phyloP scores from a whole-genome alignment of 306 rosid genomes.

The Cicer chorassanicum region DNA sequence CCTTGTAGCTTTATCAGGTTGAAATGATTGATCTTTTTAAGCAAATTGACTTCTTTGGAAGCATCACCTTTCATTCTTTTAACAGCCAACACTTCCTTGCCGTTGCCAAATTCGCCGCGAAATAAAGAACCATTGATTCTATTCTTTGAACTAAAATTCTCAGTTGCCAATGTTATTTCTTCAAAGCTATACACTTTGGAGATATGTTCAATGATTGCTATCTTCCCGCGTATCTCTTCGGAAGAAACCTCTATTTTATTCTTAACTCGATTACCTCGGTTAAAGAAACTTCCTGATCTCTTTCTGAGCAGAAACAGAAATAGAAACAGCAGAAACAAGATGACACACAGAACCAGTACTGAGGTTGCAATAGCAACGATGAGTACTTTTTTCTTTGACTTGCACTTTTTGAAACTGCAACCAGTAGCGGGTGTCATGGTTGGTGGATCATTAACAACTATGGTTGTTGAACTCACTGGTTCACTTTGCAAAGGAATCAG shows the following conservation, averaged over 20 bases:
- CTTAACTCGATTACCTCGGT: background rate
- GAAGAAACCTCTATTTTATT: constrained; percentile 30
- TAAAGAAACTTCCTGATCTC: constrained; percentile 30
- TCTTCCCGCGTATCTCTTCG: constrained; percentile 51
- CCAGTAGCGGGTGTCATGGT: background rate
- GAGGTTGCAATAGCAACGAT: constrained; percentile 37
- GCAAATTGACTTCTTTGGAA: constrained; percentile 62
- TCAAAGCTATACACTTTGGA: constrained; percentile 50
- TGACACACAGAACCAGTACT: constrained; percentile 36
- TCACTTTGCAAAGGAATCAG: constrained; percentile 60
- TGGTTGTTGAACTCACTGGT: constrained; percentile 55
- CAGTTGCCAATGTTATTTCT: constrained; percentile 59
- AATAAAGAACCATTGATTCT: constrained; percentile 58
- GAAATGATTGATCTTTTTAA: constrained; percentile 68
- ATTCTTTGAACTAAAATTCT: constrained; percentile 58
- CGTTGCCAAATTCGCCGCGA: constrained; percentile 48
- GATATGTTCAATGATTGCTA: constrained; percentile 56
- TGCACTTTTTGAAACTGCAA: constrained; percentile 28
- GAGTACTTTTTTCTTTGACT: constrained; percentile 32
- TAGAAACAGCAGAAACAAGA: constrained; percentile 4
- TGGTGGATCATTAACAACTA: constrained; percentile 30
- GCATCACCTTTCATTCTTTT: constrained; percentile 56
- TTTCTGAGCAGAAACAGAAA: constrained; percentile 40
- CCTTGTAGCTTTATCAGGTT: constrained; percentile 72
- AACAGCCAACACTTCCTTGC: constrained; percentile 45